Conservation (phyloP, 257 asterid species). For the Misopates orontium region DNA sequence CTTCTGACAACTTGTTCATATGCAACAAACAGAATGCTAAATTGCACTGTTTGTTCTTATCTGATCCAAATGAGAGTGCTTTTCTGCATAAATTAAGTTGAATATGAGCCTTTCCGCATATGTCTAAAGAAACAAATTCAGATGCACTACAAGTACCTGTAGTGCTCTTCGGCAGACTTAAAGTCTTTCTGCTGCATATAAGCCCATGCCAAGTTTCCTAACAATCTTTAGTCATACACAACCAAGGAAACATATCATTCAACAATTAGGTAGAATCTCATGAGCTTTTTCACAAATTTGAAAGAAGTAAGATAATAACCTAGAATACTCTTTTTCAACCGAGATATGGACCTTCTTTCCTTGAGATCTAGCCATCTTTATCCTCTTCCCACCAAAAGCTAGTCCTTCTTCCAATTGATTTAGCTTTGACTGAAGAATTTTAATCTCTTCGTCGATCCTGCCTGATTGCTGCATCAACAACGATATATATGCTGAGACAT, state of each 20-base stretch:
- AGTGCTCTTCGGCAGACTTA: constrained; percentile 74
- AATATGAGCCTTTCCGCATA: background rate
- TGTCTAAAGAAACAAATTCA: background rate
- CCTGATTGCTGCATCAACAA: constrained; percentile 68
- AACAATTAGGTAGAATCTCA: background rate
- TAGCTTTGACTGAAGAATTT: constrained; percentile 59
- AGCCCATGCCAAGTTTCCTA: constrained; percentile 97
- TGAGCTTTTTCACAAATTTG: background rate
- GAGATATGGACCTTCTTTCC: constrained; percentile 76
- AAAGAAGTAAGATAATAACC: constrained; percentile 39
- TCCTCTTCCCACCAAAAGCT: constrained; percentile 69
- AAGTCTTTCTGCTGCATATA: constrained; percentile 69
- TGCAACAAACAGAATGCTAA: constrained; percentile 84
- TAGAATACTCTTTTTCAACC: constrained; percentile 79
- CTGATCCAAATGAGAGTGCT: constrained; percentile 74
- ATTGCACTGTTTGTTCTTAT: constrained; percentile 90
- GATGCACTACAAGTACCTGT: constrained; percentile 23
- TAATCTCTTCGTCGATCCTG: constrained; percentile 70
- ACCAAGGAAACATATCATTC: constrained; percentile 15
- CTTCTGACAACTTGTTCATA: constrained; percentile 72
- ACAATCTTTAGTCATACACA: constrained; percentile 48
- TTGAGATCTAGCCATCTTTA: constrained; percentile 82
- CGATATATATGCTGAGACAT: background rate
- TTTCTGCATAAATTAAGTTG: constrained; percentile 43
- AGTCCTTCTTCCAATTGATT: constrained; percentile 73